These are phyloP conservation scores for Achaetomium macrosporum DNA, from an alignment of 2,329 filamentous ascomycete species.

Conservation along the genomic window DNA sequence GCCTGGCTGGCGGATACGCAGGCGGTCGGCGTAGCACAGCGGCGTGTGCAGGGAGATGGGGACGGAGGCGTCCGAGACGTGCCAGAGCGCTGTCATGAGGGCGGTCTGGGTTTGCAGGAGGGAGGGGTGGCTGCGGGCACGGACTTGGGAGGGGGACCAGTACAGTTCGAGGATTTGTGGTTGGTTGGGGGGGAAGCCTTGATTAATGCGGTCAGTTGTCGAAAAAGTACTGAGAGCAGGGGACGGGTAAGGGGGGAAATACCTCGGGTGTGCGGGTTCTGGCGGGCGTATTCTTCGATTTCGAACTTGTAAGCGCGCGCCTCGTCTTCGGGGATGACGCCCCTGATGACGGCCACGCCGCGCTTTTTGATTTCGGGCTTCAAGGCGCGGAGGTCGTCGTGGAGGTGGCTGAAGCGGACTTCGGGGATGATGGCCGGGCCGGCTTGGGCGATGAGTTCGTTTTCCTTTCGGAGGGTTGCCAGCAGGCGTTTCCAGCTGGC, in stretches of 20 bases:
- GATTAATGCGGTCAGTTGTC: not conserved
- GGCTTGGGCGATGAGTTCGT: constrained; percentile 37
- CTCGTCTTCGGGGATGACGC: constrained; percentile 57
- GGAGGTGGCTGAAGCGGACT: constrained; percentile 42
- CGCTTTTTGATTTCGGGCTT: constrained; percentile 52
- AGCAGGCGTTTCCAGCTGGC: constrained; percentile 28
- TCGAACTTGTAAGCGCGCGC: constrained; percentile 61
- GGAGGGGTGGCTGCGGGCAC: constrained; percentile 61
- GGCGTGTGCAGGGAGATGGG: constrained; percentile 38
- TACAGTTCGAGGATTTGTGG: constrained; percentile 72
- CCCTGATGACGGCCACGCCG: constrained; percentile 58
- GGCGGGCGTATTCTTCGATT: constrained; percentile 57
- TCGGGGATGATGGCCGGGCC: constrained; percentile 48
- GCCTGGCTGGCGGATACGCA: constrained; percentile 66
- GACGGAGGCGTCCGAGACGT: constrained; percentile 40
- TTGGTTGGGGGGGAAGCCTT: constrained; percentile 59
- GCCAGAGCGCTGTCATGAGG: constrained; percentile 59
- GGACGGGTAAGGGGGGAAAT: not conserved
- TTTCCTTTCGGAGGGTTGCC: constrained; percentile 20
- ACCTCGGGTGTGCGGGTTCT: constrained; percentile 56
- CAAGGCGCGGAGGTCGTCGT: constrained; percentile 32
- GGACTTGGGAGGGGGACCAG: constrained; percentile 64
- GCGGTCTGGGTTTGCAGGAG: constrained; percentile 55
- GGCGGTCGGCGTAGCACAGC: constrained; percentile 63
- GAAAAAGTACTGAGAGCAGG: not conserved